These are phyloP conservation scores for Curvularia spicifera DNA, from an alignment of 2,329 filamentous ascomycete genomes.

Conservation along the genomic window DNA sequence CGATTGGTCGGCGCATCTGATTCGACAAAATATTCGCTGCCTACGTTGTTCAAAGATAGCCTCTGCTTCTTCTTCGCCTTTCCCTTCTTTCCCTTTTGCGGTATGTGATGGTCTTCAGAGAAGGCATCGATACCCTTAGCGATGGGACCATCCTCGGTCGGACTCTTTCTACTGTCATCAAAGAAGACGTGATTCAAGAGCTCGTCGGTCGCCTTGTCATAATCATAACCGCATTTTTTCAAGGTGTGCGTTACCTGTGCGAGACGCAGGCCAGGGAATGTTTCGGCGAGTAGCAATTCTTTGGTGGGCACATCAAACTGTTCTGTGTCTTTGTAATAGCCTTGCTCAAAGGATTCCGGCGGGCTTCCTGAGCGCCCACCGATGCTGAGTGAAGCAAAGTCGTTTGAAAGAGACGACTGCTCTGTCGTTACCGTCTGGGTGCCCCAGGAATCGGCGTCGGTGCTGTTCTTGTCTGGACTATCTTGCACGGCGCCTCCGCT, in stretches of 20 bases:
- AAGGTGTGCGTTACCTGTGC: conserved; percentile 72
- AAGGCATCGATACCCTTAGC: conserved; percentile 85
- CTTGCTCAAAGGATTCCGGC: conserved; percentile 32
- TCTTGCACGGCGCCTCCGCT: conserved; percentile 52
- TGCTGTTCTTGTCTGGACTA: conserved; percentile 26
- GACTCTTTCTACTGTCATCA: conserved; percentile 65
- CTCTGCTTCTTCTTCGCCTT: conserved; percentile 53
- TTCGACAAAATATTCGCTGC: conserved; percentile 33
- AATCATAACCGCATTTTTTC: conserved; percentile 70
- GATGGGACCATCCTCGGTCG: conserved; percentile 50
- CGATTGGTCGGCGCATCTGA: conserved; percentile 54
- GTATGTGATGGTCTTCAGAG: conserved; percentile 61
- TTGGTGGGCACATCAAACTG: conserved; percentile 66
- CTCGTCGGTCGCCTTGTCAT: conserved; percentile 76
- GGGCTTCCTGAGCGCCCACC: conserved; percentile 28
- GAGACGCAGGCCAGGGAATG: conserved; percentile 73
- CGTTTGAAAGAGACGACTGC: conserved; percentile 57
- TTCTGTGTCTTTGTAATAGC: conserved; percentile 48
- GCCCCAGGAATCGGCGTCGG: conserved; percentile 46
- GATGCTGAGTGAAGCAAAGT: conserved; percentile 49
- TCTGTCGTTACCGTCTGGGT: conserved; percentile 58
- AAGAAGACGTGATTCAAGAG: conserved; percentile 81
- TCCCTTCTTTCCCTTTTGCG: conserved; percentile 50
- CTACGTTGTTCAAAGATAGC: conserved; percentile 28
- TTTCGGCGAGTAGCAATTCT: conserved; percentile 65